phyloP scores from a whole-genome alignment of 2,329 filamentous ascomycete genomes.

The Ophiostoma triangulosporum region DNA sequence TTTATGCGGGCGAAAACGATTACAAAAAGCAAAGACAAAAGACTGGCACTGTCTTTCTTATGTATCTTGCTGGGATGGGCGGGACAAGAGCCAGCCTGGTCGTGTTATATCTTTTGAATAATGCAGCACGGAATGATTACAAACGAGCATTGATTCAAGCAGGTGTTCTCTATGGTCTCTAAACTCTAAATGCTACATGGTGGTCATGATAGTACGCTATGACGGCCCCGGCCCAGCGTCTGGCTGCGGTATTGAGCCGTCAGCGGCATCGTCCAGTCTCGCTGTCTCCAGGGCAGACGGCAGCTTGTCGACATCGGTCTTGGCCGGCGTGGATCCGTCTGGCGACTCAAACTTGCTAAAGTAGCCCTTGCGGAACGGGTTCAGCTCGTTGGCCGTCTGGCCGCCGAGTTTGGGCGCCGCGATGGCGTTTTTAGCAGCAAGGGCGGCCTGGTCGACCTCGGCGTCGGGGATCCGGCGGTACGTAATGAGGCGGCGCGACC shows the following conservation, averaged over 20 bases:
- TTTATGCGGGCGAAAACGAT: background rate
- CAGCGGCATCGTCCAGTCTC: background rate
- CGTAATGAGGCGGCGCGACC: slow-evolving; percentile 80
- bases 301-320: background rate
- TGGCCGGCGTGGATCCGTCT: background rate
- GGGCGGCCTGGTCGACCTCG: slow-evolving; percentile 29
- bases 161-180: background rate
- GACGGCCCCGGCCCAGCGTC: background rate
- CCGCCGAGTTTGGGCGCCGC: slow-evolving; percentile 24
- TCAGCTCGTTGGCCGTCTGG: slow-evolving; percentile 43
- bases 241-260: background rate
- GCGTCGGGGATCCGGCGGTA: slow-evolving; percentile 58
- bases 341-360: slow-evolving; percentile 38
- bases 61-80: background rate
- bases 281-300: background rate
- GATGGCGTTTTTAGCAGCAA: slow-evolving; percentile 11
- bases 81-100: background rate
- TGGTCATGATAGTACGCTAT: background rate
- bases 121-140: background rate
- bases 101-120: background rate
- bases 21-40: background rate
- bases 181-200: background rate
- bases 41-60: background rate
- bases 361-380: slow-evolving; percentile 46
- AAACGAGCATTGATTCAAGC: background rate